Conservation (phyloP, 768 basidiomycete species). For the Termitomyces sp. region DNA sequence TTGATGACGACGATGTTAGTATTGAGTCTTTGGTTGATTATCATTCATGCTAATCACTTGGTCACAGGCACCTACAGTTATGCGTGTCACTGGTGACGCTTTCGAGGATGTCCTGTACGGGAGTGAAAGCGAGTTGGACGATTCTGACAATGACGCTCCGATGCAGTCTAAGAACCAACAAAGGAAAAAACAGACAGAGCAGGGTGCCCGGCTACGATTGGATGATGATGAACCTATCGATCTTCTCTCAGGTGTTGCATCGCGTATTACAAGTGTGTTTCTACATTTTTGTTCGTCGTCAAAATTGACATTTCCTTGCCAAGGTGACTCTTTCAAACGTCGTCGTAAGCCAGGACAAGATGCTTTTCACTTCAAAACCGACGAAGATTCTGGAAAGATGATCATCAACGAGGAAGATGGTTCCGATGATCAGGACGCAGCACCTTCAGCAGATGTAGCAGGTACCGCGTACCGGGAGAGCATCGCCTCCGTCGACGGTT, state of each 20-base stretch:
- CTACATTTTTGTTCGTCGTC: background rate
- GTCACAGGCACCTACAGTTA: conserved; percentile 35
- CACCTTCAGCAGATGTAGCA: conserved; percentile 44
- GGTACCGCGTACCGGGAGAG: conserved; percentile 83
- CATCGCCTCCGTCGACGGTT: conserved; percentile 83
- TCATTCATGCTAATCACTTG: conserved; percentile 1
- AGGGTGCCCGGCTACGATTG: conserved; percentile 64
- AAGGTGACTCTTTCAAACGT: conserved; percentile 41
- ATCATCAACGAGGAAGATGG: conserved; percentile 59
- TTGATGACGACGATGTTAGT: conserved; percentile 42
- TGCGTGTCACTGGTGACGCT: conserved; percentile 69
- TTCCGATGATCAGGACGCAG: conserved; percentile 31
- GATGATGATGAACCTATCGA: conserved; percentile 97
- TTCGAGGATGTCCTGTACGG: conserved; percentile 98
- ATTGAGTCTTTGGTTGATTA: background rate
- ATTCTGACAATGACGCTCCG: conserved; percentile 56
- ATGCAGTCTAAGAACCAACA: conserved; percentile 15
- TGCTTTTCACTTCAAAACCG: conserved; percentile 79
- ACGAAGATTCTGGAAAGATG: conserved; percentile 78
- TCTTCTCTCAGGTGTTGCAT: conserved; percentile 74
- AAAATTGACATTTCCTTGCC: background rate
- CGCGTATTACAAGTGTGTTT: conserved; percentile 65
- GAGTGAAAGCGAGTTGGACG: conserved; percentile 86
- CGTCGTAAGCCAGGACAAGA: conserved; percentile 83
- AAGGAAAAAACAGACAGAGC: conserved; percentile 26